Conservation (phyloP, 371 early-diverging fungal genomes). For the Syncephalis fuscata region DNA sequence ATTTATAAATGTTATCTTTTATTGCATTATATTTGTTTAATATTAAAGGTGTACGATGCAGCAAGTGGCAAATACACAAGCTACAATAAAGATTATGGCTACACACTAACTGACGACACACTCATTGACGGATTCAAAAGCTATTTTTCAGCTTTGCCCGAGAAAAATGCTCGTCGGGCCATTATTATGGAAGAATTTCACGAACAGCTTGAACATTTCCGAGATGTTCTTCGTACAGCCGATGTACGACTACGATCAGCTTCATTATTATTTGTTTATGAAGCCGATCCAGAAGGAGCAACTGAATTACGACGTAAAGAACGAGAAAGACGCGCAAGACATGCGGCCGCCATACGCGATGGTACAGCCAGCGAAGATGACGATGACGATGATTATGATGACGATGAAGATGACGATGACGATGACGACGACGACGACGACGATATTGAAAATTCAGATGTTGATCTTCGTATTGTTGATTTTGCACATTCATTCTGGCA, state of each 20-base stretch:
- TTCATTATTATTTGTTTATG: conserved; percentile 54
- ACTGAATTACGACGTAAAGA: conserved; percentile 9
- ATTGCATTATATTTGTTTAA: background rate
- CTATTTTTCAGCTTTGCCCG: conserved; percentile 25
- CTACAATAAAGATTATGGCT: conserved; percentile 25
- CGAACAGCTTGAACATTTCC: conserved; percentile 31
- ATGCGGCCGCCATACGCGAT: conserved; percentile 5
- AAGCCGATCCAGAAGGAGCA: conserved; percentile 36
- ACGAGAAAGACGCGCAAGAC: conserved; percentile 17
- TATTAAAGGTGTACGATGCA: conserved; percentile 20
- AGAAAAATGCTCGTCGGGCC: conserved; percentile 21
- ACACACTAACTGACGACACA: conserved; percentile 18
- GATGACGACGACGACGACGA: conserved; percentile 16
- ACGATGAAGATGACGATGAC: conserved; percentile 7
- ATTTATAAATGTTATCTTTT: too few relatives aligned
- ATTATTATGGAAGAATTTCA: conserved; percentile 37
- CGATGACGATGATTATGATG: conserved; percentile 6
- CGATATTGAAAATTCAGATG: conserved; percentile 23
- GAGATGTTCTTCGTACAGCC: conserved; percentile 17
- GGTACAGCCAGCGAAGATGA: conserved; percentile 16
- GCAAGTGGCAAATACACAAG: conserved; percentile 15
- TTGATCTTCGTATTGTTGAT: conserved; percentile 51
- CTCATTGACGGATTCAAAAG: conserved; percentile 19
- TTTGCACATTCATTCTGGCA: conserved; percentile 58
- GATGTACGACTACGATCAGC: conserved; percentile 39